These are phyloP conservation scores for Cercospora sp. DNA, from an alignment of 2,329 filamentous ascomycete species.

Conservation along the genomic window DNA sequence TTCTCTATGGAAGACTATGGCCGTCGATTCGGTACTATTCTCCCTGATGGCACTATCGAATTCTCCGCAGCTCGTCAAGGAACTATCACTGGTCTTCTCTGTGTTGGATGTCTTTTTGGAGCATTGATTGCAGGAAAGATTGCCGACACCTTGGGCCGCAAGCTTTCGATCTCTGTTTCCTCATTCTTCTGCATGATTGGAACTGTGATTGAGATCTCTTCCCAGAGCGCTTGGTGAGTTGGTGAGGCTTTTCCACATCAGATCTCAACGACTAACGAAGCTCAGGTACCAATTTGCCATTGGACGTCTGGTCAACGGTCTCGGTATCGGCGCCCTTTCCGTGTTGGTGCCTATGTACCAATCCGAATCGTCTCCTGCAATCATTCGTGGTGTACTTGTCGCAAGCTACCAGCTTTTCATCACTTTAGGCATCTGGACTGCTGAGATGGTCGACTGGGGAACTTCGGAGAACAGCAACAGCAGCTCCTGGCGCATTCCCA, in stretches of 20 bases:
- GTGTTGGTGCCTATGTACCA: conserved; percentile 68
- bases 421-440: conserved; percentile 45
- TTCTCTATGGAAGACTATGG: conserved; percentile 53
- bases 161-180: conserved; percentile 50
- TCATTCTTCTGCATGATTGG: conserved; percentile 48
- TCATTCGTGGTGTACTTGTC: conserved; percentile 66
- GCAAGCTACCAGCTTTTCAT: conserved; percentile 50
- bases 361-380: conserved; percentile 61
- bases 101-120: conserved; percentile 46
- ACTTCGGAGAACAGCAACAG: conserved; percentile 28
- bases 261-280: neutral
- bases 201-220: conserved; percentile 47
- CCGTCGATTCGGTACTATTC: conserved; percentile 55
- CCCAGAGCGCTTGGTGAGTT: conserved; percentile 39
- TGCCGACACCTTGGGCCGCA: conserved; percentile 55
- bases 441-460: conserved; percentile 37
- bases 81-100: conserved; percentile 48
- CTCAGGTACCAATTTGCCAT: conserved; percentile 46
- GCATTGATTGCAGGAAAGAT: conserved; percentile 48
- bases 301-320: conserved; percentile 46
- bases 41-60: conserved; percentile 42
- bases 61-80: conserved; percentile 41
- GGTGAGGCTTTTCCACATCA: neutral
- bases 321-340: conserved; percentile 47
- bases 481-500: conserved; percentile 38